Percentiles rank a stretch among this genome's conserved stretches.
phyloP scores from a whole-genome alignment of 1,284 basidiomycete genomes.

The Xerocomus nothofagi region DNA sequence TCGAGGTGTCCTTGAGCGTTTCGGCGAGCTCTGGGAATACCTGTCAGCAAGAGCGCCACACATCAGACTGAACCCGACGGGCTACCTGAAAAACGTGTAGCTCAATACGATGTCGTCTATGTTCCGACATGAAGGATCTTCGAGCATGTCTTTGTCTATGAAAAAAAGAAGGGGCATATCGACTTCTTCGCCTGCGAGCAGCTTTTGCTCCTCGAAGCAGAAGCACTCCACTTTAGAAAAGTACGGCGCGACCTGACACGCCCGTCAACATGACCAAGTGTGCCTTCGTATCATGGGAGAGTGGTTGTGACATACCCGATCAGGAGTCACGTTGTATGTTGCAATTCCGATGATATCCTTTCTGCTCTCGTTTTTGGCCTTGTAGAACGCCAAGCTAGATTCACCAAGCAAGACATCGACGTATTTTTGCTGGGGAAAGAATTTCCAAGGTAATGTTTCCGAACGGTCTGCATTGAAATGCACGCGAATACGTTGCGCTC shows the following conservation, averaged over 20 bases:
- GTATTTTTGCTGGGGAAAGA: slow-evolving; percentile 87
- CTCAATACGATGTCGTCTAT: slow-evolving; percentile 92
- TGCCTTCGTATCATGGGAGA: not conserved
- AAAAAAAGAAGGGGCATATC: slow-evolving; percentile 99
- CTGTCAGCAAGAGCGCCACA: slow-evolving; percentile 1
- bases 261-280: not conserved
- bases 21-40: slow-evolving; percentile 64
- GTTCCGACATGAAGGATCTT: slow-evolving; percentile 85
- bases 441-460: slow-evolving; percentile 91
- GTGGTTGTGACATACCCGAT: slow-evolving; percentile 60
- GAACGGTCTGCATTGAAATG: slow-evolving; percentile 93
- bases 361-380: slow-evolving; percentile 82
- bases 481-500: slow-evolving; percentile 81
- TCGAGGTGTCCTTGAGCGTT: slow-evolving; percentile 82
- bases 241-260: slow-evolving; percentile 86
- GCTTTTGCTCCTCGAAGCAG: slow-evolving; percentile 98
- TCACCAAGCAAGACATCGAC: slow-evolving; percentile 95
- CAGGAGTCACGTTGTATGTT: slow-evolving; percentile 96
- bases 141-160: slow-evolving; percentile 94
- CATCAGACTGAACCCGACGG: not conserved
- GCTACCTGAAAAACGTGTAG: slow-evolving; percentile 95
- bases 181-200: slow-evolving; percentile 94
- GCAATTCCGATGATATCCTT: slow-evolving; percentile 97
- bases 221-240: slow-evolving; percentile 99
- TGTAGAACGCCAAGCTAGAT: slow-evolving; percentile 96